Evolutionary conservation across 1,284 basidiomycete species (phyloP).

Genomic region (Melanopsichium pennsylvanicum): DNA sequence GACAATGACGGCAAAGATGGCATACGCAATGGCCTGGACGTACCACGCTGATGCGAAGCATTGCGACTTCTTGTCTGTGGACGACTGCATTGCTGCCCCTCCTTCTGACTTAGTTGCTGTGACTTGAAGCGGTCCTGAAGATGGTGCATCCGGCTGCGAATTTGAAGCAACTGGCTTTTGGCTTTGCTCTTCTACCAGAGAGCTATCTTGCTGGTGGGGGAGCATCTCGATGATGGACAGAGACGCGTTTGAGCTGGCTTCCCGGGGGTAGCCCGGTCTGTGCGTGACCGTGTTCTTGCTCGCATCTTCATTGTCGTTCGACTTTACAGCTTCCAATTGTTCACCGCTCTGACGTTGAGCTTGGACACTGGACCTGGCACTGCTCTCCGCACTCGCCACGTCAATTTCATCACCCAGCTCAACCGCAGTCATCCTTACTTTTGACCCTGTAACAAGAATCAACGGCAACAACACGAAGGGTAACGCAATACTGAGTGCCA

Average conservation of each 20-base stretch:
- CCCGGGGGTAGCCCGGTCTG: not conserved
- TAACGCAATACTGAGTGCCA: slow-evolving; percentile 83
- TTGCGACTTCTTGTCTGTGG: slow-evolving; percentile 5
- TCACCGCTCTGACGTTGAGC: not conserved
- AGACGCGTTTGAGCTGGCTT: slow-evolving; percentile 4
- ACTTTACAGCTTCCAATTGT: too few relatives aligned
- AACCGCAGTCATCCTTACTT: slow-evolving; percentile 42
- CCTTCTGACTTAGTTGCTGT: too few relatives aligned
- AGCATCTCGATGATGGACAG: slow-evolving; percentile 12
- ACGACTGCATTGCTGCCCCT: too few relatives aligned
- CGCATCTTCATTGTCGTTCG: too few relatives aligned
- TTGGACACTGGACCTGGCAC: slow-evolving; percentile 12
- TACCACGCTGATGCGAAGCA: slow-evolving; percentile 42
- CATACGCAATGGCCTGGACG: slow-evolving; percentile 24
- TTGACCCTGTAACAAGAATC: slow-evolving; percentile 52
- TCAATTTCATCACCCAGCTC: slow-evolving; percentile 6
- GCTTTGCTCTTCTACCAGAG: not conserved
- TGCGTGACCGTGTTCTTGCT: not conserved
- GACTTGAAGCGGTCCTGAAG: too few relatives aligned
- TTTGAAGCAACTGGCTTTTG: too few relatives aligned
- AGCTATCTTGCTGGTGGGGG: slow-evolving; percentile 1
- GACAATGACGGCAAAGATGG: slow-evolving; percentile 44
- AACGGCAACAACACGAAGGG: slow-evolving; percentile 71
- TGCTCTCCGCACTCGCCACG: not conserved
- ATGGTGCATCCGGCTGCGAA: too few relatives aligned